phyloP scores from a whole-genome alignment of 768 basidiomycete genomes.

The Tricholomella constricta region DNA sequence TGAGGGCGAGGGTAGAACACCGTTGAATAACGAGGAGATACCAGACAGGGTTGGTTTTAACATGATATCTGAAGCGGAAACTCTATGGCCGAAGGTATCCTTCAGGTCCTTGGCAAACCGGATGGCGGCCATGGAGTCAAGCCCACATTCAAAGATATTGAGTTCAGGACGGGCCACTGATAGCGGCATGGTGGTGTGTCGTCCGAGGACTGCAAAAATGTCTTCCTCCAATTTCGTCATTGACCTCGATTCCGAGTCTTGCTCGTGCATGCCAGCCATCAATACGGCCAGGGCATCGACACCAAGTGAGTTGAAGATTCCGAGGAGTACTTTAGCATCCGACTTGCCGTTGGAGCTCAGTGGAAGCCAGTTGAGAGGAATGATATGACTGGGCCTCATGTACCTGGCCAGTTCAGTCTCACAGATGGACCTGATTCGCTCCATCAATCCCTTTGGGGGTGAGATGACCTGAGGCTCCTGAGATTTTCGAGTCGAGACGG shows the following conservation, averaged over 20 bases:
- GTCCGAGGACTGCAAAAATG: constrained; percentile 24
- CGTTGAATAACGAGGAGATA: constrained; percentile 19
- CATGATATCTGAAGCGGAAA: constrained; percentile 33
- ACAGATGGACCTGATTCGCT: constrained; percentile 36
- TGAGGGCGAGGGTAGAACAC: not conserved
- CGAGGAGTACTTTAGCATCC: constrained; percentile 35
- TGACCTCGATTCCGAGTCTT: constrained; percentile 14
- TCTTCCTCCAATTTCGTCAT: constrained; percentile 16
- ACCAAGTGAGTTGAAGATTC: constrained; percentile 28
- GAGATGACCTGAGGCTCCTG: constrained; percentile 16
- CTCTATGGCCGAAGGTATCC: constrained; percentile 16
- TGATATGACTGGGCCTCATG: constrained; percentile 52
- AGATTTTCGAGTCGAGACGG: constrained; percentile 40
- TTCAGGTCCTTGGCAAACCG: constrained; percentile 28
- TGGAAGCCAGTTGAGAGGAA: constrained; percentile 50
- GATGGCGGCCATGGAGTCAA: constrained; percentile 34
- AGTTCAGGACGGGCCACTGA: constrained; percentile 23
- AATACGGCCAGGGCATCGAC: constrained; percentile 25
- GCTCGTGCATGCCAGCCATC: constrained; percentile 12
- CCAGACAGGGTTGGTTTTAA: constrained; percentile 26
- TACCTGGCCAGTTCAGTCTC: constrained; percentile 47
- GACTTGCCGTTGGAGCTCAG: constrained; percentile 42
- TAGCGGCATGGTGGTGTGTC: constrained; percentile 20
- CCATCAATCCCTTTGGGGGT: constrained; percentile 30
- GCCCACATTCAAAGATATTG: constrained; percentile 32